Base-by-base conservation (phyloP, 1,284 basidiomycete species). In the Rhizoctonia solani region DNA sequence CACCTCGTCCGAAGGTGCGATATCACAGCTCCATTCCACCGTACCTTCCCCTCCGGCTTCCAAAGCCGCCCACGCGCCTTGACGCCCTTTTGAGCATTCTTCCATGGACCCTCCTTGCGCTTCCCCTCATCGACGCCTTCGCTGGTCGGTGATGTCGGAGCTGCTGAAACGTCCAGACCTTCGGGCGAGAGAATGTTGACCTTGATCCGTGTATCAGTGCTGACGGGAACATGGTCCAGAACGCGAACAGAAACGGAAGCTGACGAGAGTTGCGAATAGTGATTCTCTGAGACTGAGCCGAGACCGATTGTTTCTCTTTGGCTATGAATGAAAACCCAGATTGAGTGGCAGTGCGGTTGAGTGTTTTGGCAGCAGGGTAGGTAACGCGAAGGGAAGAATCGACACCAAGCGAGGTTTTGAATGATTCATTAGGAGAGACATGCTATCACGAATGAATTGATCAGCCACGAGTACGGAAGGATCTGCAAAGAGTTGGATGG, bases 201-300 rank as follows among this genome's bases (percentile, higher is more conserved):
- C 54, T 72, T 73, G 68, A 74, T 58, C 13, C 65, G 70, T 16
- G 61, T 34, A 44, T 74, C 73, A n/a, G 63, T 67, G 50, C 72
- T 73, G 30, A 72, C 67, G 4, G 72, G 72, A 21, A 73, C 67
- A 21, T 71, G 71, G 30, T 74, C 73, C 37, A 67, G 67, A 6
- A 73, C 50, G 46, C 73, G 50, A 25, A 61, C 27, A 0, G 54
- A 65, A 11, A 73, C 49, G 4, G 39, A 27, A 4, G 56, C 42
- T n/a, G 50, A 5, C 72, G 71, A 1, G 71, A 69, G 54, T 74
- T 74, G 39, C 71, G 72, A 32, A 74, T 44, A 21, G 68, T 66
- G 21, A 74, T 72, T 34, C 68, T 55, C 46, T 74, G 74, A 14
- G 68, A 58, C 66, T 66, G 71, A 14, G 69, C 52, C 1, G 72